Evolutionary conservation across 257 asterid species (phyloP).

Genomic region (Linderniella brevidens): DNA sequence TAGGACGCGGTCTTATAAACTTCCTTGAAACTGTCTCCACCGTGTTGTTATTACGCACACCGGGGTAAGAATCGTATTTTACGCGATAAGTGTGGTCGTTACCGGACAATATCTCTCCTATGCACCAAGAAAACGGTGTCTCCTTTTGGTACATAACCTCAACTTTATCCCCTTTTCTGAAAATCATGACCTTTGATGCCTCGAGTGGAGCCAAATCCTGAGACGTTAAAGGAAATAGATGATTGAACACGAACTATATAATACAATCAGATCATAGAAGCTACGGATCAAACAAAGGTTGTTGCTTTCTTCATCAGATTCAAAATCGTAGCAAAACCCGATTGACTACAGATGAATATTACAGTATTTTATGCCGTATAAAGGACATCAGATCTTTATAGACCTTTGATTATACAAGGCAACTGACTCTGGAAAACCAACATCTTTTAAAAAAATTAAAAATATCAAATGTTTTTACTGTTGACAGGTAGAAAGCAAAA

Average conservation of each 20-base stretch:
- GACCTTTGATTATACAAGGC: neutral
- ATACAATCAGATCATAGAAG: neutral
- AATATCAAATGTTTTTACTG: no score
- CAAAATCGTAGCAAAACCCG: no score
- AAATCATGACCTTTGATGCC: constrained; percentile 27
- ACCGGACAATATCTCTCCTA: constrained; percentile 31
- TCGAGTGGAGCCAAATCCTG: constrained; percentile 21
- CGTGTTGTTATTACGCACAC: constrained; percentile 12
- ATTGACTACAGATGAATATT: constrained; percentile 1
- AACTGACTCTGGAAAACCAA: no score
- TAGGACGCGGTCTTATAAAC: constrained; percentile 50
- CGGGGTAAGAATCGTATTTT: constrained; percentile 25
- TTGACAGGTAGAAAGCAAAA: no score
- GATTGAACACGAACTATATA: no score
- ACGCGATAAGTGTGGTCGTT: constrained; percentile 30
- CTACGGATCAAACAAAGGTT: constrained; percentile 1
- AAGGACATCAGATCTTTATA: constrained; percentile 1
- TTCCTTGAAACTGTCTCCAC: constrained; percentile 32
- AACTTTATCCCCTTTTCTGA: constrained; percentile 45
- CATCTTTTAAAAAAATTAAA: no score
- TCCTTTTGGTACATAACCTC: constrained; percentile 46
- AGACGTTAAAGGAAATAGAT: neutral
- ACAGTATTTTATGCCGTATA: neutral
- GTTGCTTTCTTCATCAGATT: no score
- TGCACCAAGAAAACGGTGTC: constrained; percentile 36